These are phyloP conservation scores for Hypoxylon sp. DNA, from an alignment of 2,329 filamentous ascomycete genomes.

Conservation along the genomic window DNA sequence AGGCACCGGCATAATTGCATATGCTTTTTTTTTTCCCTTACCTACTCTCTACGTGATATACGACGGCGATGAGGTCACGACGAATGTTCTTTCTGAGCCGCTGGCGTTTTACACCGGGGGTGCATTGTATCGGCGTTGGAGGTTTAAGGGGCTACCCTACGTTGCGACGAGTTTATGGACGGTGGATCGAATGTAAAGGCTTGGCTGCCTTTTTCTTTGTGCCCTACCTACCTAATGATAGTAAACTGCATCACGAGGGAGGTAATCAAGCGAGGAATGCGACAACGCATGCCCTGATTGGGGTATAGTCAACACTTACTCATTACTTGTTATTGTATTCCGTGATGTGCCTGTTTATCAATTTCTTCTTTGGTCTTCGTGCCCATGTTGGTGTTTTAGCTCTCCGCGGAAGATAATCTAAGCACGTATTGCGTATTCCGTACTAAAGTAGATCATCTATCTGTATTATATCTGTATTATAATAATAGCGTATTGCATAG, in stretches of 20 bases:
- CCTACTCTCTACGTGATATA: constrained; percentile 39
- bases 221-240: background rate
- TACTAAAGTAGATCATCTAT: background rate
- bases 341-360: constrained; percentile 7
- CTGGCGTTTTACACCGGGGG: constrained; percentile 45
- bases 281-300: background rate
- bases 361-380: background rate
- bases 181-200: background rate
- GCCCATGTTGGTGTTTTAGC: background rate
- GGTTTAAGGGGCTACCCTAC: constrained; percentile 38
- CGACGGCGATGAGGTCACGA: constrained; percentile 43
- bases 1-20: constrained; percentile 52
- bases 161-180: constrained; percentile 32
- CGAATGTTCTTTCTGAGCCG: constrained; percentile 44
- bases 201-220: constrained; percentile 9
- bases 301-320: constrained; percentile 6
- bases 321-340: constrained; percentile 10
- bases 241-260: constrained; percentile 16
- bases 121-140: constrained; percentile 47
- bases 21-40: constrained; percentile 25
- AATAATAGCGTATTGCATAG: background rate
- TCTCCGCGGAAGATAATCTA: background rate
- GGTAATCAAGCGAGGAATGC: constrained; percentile 22
- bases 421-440: background rate
- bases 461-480: background rate